These are phyloP conservation scores for Exophiala spinifera DNA, from an alignment of 2,329 filamentous ascomycete species.

Conservation along the genomic window DNA sequence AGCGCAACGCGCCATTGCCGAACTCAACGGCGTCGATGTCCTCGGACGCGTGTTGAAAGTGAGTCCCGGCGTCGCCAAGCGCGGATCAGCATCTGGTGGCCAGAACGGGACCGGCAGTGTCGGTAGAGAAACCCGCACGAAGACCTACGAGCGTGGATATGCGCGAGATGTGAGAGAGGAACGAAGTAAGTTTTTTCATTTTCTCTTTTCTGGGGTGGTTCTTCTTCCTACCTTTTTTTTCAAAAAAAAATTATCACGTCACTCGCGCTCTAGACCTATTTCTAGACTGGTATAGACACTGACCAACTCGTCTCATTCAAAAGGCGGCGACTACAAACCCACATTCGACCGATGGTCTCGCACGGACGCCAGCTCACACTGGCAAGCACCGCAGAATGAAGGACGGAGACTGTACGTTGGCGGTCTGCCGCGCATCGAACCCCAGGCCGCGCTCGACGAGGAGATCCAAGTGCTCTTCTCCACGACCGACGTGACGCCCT, in stretches of 20 bases:
- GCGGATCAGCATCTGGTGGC: conserved; percentile 3
- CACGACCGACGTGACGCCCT: conserved; percentile 32
- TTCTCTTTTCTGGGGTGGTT: neutral
- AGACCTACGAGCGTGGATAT: conserved; percentile 18
- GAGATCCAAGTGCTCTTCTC: conserved; percentile 45
- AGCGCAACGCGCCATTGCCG: conserved; percentile 57
- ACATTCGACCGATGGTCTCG: conserved; percentile 44
- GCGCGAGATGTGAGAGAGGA: conserved; percentile 17
- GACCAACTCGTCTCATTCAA: neutral
- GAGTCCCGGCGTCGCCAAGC: conserved; percentile 58
- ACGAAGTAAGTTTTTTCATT: conserved; percentile 16
- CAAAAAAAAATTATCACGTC: too few relatives aligned
- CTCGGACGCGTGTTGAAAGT: conserved; percentile 61
- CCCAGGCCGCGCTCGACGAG: conserved; percentile 41
- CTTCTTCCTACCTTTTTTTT: too few relatives aligned
- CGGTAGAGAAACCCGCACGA: conserved; percentile 13
- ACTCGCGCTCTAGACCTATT: neutral
- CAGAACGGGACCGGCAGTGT: neutral
- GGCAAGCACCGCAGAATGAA: conserved; percentile 31
- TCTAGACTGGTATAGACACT: neutral
- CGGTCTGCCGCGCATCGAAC: conserved; percentile 44
- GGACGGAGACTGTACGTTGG: conserved; percentile 47
- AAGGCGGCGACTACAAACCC: conserved; percentile 24
- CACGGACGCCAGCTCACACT: conserved; percentile 38
- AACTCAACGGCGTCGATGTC: conserved; percentile 54